Evolutionary conservation across 1,284 basidiomycete species (phyloP), one percentile per base, ranked within the genome.

Genomic region (Rhizoctonia solani): DNA sequence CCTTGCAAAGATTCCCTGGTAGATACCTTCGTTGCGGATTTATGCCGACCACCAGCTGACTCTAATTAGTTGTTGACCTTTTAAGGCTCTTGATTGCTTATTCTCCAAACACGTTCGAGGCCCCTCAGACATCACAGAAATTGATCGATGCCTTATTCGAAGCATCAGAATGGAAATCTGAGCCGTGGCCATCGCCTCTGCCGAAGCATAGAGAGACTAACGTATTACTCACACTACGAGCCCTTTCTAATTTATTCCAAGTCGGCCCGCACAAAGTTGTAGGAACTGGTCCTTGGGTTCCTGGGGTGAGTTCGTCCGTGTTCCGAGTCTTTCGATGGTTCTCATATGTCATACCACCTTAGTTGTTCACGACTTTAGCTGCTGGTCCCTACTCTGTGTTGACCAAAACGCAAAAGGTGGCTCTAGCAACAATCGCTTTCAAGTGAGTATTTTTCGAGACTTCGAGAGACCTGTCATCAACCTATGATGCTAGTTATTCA

Each of bases 161-260:
- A 61, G 88, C 87, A 1, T 85, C 88, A 0, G 86, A 88, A 47
- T 95, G 90, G 89, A 76, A 72, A 74, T 54, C 75, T 74, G 71
- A 76, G 19, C 83, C 85, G 54, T 83, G 84, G 79, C 75, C 80
- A 11, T 75, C 77, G 27, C 81, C 86, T 0, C 75, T 88, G 37
- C 76, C 80, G 3, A 96, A 95, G 77, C 76, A 84, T 1, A 81
- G 87, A 54, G 92, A 95, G 73, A 95, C 90, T 9, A 98, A 97
- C 74, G 83, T 89, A 8, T 81, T 97, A 71, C 83, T 99, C n/a
- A 82, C 90, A 0, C 78, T 97, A 61, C 85, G 96, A 21, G 87
- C 87, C 0, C 73, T 98, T 21, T 87, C 92, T 21, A 99, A 99
- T 75, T 79, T 84, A 34, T 89, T 94, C 74, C 84, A 87, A 71